These are phyloP conservation scores for Alnus glutinosa DNA, from an alignment of 306 rosid species.

Conservation along the genomic window DNA sequence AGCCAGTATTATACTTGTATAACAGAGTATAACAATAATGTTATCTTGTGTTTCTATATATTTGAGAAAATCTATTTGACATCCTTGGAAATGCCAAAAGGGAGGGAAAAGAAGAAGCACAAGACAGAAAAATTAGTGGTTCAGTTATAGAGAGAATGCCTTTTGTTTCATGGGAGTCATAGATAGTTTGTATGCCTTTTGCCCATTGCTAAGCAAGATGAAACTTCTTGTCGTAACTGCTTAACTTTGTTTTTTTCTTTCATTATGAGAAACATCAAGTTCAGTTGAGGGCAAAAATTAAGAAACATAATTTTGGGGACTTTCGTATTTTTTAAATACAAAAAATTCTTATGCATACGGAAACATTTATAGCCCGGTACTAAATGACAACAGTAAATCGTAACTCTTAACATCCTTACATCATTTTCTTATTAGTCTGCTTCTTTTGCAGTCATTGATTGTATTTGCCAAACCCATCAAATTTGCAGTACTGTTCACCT, in stretches of 20 bases:
- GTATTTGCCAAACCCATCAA: constrained; percentile 83
- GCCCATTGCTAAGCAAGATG: not conserved
- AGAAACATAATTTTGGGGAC: not conserved
- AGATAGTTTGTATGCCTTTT: not conserved
- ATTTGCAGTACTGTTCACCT: constrained; percentile 79
- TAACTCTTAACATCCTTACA: constrained; percentile 16
- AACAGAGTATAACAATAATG: not conserved
- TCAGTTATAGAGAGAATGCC: no score
- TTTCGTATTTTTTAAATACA: not conserved
- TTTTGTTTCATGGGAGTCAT: not conserved
- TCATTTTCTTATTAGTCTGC: constrained; percentile 23
- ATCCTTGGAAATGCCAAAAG: not conserved
- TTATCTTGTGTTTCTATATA: not conserved
- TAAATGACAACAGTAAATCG: constrained; percentile 8
- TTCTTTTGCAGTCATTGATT: constrained; percentile 77
- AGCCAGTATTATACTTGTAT: not conserved
- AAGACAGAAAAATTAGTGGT: no score
- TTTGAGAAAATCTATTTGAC: not conserved
- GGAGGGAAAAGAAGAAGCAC: no score
- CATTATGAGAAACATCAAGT: not conserved
- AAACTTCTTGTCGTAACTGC: not conserved
- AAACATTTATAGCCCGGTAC: not conserved
- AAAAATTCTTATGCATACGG: not conserved
- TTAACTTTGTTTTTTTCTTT: constrained; percentile 3
- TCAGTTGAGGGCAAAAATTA: not conserved